These are phyloP conservation scores for Leishmania gerbilli DNA, from an alignment of 208 protist genomes.

Conservation along the genomic window DNA sequence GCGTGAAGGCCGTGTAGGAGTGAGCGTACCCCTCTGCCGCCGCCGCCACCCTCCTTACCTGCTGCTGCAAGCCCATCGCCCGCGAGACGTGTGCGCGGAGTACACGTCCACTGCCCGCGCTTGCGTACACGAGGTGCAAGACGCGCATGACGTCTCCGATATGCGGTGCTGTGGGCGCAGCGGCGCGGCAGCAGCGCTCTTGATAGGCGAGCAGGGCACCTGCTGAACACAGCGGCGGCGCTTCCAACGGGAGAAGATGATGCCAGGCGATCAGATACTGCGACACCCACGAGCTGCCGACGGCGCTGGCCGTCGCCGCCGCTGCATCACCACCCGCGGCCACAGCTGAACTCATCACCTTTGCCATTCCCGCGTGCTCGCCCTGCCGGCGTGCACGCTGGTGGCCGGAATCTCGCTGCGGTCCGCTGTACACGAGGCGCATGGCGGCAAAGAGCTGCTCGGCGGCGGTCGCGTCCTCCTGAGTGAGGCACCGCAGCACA, in stretches of 20 bases:
- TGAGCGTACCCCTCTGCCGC: not conserved
- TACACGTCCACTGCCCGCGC: constrained; percentile 21
- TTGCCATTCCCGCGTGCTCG: not conserved
- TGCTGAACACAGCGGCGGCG: constrained; percentile 20
- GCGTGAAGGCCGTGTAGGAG: not conserved
- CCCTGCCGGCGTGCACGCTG: not conserved
- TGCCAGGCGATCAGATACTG: constrained; percentile 18
- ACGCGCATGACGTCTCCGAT: constrained; percentile 15
- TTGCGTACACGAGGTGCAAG: constrained; percentile 28
- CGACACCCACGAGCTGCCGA: not conserved
- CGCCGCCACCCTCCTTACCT: not conserved
- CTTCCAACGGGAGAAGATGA: constrained; percentile 16
- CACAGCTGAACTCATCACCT: not conserved
- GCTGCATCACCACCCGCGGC: not conserved
- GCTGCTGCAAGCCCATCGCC: not conserved
- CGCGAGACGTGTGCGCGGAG: constrained; percentile 23
- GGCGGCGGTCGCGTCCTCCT: constrained; percentile 7
- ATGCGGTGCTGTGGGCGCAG: constrained; percentile 4
- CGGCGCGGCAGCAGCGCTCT: constrained; percentile 5
- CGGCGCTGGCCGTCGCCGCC: not conserved
- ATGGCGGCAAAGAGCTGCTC: constrained; percentile 32
- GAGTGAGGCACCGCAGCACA: constrained; percentile 27
- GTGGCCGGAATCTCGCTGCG: not conserved
- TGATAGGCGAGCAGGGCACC: constrained; percentile 11
- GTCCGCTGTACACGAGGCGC: constrained; percentile 10